A percentile compares a stretch with the other conserved stretches of the same genome.
Evolutionary conservation across 441 rosid species (phyloP).

Genomic region (Viola pubescens): DNA sequence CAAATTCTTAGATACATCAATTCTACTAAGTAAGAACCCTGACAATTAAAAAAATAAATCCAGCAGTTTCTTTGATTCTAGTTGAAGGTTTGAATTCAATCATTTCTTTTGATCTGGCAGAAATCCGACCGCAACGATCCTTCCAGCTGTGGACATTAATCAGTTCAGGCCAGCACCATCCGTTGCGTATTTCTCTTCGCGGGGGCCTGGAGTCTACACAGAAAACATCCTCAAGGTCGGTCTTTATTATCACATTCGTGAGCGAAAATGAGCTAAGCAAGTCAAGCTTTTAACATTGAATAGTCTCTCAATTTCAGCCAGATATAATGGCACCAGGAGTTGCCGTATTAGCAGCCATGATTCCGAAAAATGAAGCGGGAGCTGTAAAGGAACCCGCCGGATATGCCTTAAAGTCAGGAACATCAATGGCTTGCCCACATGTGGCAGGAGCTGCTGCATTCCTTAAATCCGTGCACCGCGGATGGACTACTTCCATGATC

Average conservation of each 20-base stretch:
- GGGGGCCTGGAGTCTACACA: conserved; percentile 61
- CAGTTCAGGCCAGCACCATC: conserved; percentile 53
- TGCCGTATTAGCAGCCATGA: conserved; percentile 53
- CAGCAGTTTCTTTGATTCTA: neutral
- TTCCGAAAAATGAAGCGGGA: conserved; percentile 30
- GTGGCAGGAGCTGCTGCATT: conserved; percentile 65
- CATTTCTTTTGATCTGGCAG: conserved; percentile 19
- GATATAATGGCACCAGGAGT: conserved; percentile 80
- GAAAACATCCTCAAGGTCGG: conserved; percentile 72
- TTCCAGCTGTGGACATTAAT: conserved; percentile 34
- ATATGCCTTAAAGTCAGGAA: conserved; percentile 50
- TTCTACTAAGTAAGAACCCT: conserved; percentile 40
- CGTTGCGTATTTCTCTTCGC: conserved; percentile 61
- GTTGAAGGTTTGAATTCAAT: neutral
- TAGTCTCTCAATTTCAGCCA: conserved; percentile 32
- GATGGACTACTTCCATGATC: conserved; percentile 64
- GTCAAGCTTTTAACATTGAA: neutral
- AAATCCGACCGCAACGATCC: conserved; percentile 52
- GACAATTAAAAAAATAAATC: neutral
- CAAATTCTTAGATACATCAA: conserved; percentile 51
- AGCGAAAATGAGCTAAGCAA: neutral
- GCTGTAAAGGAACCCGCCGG: conserved; percentile 25
- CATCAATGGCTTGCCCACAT: conserved; percentile 93
- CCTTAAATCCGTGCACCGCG: conserved; percentile 41
- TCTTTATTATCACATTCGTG: neutral